Percentiles rank a stretch among this genome's conserved stretches.
These are phyloP conservation scores for Scenedesmus sp. DNA, from an alignment of 163 green algal genomes.

Conservation along the genomic window DNA sequence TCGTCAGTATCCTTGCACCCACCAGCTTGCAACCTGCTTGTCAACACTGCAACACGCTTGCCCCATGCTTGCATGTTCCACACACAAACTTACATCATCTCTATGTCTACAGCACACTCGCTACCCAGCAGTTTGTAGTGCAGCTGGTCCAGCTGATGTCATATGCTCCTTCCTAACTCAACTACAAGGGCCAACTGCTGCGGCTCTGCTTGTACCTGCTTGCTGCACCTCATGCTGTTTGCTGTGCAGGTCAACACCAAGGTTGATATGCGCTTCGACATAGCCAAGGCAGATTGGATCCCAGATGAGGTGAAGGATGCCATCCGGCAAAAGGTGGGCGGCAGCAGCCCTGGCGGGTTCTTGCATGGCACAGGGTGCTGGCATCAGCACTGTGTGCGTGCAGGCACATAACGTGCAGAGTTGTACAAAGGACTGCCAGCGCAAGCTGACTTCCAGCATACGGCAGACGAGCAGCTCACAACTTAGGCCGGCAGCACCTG, in stretches of 20 bases:
- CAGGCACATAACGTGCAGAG: too few relatives aligned
- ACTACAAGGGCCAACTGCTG: neutral
- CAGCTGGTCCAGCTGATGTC: neutral
- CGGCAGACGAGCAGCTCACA: too few relatives aligned
- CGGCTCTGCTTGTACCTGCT: neutral
- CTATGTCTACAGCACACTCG: neutral
- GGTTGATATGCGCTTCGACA: slow-evolving; percentile 93
- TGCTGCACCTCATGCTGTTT: neutral
- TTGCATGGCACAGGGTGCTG: too few relatives aligned
- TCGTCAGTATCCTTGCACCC: neutral
- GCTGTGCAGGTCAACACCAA: slow-evolving; percentile 92
- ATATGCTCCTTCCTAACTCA: too few relatives aligned
- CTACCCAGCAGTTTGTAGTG: too few relatives aligned
- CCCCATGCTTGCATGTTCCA: neutral
- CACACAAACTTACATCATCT: neutral
- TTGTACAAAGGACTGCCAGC: too few relatives aligned
- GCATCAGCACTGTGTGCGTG: too few relatives aligned
- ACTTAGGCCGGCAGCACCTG: too few relatives aligned
- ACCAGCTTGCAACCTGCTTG: neutral
- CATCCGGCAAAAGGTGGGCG: slow-evolving; percentile 70
- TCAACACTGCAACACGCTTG: neutral
- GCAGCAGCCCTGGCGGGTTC: too few relatives aligned
- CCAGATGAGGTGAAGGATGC: slow-evolving; percentile 82
- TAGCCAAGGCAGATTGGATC: slow-evolving; percentile 85
- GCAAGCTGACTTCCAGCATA: too few relatives aligned